Evolutionary conservation across 306 rosid genomes (phyloP), one percentile per base, ranked within the genome.

Genomic region (Heteromeles arbutifolia): DNA sequence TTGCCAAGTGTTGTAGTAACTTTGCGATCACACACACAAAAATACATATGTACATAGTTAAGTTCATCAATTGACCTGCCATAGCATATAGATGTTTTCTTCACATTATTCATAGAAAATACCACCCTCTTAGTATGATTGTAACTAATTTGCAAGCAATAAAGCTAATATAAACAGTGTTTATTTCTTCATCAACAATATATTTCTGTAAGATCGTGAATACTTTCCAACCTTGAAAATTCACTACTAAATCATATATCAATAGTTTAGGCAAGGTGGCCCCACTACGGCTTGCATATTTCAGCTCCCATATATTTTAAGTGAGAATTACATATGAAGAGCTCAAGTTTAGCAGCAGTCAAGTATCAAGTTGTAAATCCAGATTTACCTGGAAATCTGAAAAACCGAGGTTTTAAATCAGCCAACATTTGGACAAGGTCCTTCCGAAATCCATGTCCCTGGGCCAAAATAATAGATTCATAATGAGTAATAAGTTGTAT

Each of bases 361-460:
- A 18, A 17, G 22, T 29, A 8, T 63, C 2, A 62, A 3, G 69
- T 31, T 3, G 43, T 28, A 74, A 65, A 72, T 78, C 22, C 54
- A 39, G 31, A 21, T 72, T 75, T 85, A 95, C 98, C 97, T 6
- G 98, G 98, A 86, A 93, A 93, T 89, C 98, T 90, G 78, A 93
- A 10, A 81, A 93, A 93, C 72, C 73, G 87, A 37, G 98, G 97
- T 78, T 90, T 83, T 80, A 93, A 25, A 78, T 79, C 85, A 69
- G 70, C 74, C 77, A 90, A 32, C 93, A 89, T 89, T 84, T 78
- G 70, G n/a, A 77, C 70, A 65, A 93, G 90, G 32, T 93, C 98
- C 65, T 26, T 89, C 62, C 97, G 92, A 84, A 93, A 93, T 75
- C 97, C 97, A 75, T 86, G 98, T 63, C 96, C 96, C 98, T 93